Percentiles rank a stretch among this genome's conserved stretches.
Evolutionary conservation across 139 green algal species (phyloP).

Genomic region (Chlorella sp.): DNA sequence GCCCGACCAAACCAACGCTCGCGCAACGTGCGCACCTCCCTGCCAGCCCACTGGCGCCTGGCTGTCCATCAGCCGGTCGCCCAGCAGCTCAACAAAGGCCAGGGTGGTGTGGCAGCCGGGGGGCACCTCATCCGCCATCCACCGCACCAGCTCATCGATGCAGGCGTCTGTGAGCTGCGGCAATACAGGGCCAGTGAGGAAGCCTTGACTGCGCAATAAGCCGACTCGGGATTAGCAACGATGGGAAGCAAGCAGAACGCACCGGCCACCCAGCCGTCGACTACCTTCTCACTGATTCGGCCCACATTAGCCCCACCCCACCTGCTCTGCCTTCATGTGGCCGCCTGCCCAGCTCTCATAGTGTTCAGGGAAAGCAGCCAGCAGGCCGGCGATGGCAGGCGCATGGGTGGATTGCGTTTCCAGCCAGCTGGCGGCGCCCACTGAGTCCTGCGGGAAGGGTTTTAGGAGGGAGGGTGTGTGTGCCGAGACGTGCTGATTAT

Average conservation of each 20-base stretch:
- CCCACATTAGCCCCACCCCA: no score
- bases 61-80: not conserved
- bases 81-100: slow-evolving; percentile 11
- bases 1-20: no score
- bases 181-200: no score
- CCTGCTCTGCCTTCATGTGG: not conserved
- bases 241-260: no score
- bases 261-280: no score
- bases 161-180: slow-evolving; percentile 2
- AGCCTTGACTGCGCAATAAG: not conserved
- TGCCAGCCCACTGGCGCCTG: not conserved
- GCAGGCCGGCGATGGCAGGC: not conserved
- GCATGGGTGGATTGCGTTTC: slow-evolving; percentile 3
- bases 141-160: not conserved
- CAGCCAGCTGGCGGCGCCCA: not conserved
- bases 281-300: not conserved
- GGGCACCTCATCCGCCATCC: slow-evolving; percentile 12
- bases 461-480: no score
- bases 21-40: not conserved
- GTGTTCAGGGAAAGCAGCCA: slow-evolving; percentile 6
- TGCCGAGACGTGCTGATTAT: not conserved
- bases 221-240: not conserved
- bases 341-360: slow-evolving; percentile 18
- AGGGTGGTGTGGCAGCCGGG: not conserved
- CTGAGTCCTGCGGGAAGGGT: not conserved